Percentiles rank a stretch among this genome's conserved stretches.
These are phyloP conservation scores for Wolfiporia cocos DNA, from an alignment of 1,284 basidiomycete species.

Conservation along the genomic window DNA sequence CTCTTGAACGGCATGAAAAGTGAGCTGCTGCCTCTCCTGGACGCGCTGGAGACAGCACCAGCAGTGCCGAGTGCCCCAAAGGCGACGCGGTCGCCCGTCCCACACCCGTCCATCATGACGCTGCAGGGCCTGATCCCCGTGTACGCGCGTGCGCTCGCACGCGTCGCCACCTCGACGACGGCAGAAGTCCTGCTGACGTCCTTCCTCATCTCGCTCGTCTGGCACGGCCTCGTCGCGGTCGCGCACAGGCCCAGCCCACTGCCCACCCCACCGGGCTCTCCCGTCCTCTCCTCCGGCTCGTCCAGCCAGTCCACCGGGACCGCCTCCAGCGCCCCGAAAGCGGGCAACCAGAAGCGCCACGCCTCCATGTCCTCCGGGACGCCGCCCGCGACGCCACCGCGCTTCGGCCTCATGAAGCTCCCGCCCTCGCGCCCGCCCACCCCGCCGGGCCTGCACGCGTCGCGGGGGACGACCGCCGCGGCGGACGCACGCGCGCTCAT, in stretches of 20 bases:
- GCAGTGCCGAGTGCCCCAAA: slow-evolving; percentile 15
- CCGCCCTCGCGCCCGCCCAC: slow-evolving; percentile 65
- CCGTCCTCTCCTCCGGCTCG: slow-evolving; percentile 29
- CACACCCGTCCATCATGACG: slow-evolving; percentile 55
- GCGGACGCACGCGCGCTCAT: slow-evolving; percentile 54
- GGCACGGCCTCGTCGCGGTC: slow-evolving; percentile 66
- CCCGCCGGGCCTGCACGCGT: slow-evolving; percentile 33
- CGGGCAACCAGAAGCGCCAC: slow-evolving; percentile 35
- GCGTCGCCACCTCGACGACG: slow-evolving; percentile 46
- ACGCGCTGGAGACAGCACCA: slow-evolving; percentile 47
- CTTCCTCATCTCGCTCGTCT: slow-evolving; percentile 64
- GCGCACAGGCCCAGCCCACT: slow-evolving; percentile 45
- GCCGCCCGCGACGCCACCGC: slow-evolving; percentile 47
- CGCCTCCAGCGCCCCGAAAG: slow-evolving; percentile 18
- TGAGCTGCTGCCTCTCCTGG: slow-evolving; percentile 54
- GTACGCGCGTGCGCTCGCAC: slow-evolving; percentile 50
- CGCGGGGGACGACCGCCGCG: slow-evolving; percentile 33
- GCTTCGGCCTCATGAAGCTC: slow-evolving; percentile 64
- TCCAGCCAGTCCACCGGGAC: too few relatives aligned
- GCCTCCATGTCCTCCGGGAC: slow-evolving; percentile 31
- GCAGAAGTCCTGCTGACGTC: slow-evolving; percentile 59
- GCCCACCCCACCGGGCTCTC: slow-evolving; percentile 39
- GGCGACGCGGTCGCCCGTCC: slow-evolving; percentile 28
- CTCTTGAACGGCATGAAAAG: slow-evolving; percentile 54
- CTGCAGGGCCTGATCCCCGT: slow-evolving; percentile 54